Conservation (phyloP, 1,284 basidiomycete species). For the Ceratobasidium sp. region DNA sequence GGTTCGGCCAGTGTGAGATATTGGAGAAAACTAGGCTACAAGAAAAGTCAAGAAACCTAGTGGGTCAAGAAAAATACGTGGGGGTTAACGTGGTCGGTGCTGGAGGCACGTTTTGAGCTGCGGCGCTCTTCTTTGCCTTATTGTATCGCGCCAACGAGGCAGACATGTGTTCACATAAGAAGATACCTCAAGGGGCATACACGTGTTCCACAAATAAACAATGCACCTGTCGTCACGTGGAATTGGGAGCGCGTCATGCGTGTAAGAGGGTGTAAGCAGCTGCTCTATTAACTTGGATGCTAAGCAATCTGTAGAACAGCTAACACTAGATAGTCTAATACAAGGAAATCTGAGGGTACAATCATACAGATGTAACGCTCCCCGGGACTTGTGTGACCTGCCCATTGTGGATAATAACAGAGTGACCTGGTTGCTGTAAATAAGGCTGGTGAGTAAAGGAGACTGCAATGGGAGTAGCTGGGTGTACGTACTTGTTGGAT, state of each 20-base stretch:
- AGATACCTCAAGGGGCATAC: constrained; percentile 21
- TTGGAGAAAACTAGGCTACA: constrained; percentile 33
- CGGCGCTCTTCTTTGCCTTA: constrained; percentile 28
- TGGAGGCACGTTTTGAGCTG: constrained; percentile 22
- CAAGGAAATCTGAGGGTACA: constrained; percentile 16
- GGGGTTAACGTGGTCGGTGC: constrained; percentile 32
- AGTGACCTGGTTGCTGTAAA: constrained; percentile 69
- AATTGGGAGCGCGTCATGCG: background rate
- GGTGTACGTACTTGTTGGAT: constrained; percentile 34
- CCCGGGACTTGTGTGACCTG: constrained; percentile 72
- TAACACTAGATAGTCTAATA: constrained; percentile 14
- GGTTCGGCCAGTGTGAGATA: constrained; percentile 35
- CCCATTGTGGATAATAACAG: constrained; percentile 78
- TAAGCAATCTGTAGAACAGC: background rate
- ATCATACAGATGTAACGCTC: constrained; percentile 54
- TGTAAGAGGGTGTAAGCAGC: too few relatives aligned
- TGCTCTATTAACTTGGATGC: background rate
- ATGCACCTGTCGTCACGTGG: constrained; percentile 5
- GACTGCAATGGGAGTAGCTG: background rate
- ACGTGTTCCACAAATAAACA: constrained; percentile 36
- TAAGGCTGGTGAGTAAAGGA: too few relatives aligned
- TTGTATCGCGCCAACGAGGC: constrained; percentile 42
- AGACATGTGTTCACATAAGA: constrained; percentile 37
- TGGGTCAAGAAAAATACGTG: constrained; percentile 5
- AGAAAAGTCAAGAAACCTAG: constrained; percentile 33